A percentile compares a stretch with the other conserved stretches of the same genome.
Evolutionary conservation across 2,329 filamentous ascomycete genomes (phyloP).

Genomic region (Apiospora rasikravindrae): DNA sequence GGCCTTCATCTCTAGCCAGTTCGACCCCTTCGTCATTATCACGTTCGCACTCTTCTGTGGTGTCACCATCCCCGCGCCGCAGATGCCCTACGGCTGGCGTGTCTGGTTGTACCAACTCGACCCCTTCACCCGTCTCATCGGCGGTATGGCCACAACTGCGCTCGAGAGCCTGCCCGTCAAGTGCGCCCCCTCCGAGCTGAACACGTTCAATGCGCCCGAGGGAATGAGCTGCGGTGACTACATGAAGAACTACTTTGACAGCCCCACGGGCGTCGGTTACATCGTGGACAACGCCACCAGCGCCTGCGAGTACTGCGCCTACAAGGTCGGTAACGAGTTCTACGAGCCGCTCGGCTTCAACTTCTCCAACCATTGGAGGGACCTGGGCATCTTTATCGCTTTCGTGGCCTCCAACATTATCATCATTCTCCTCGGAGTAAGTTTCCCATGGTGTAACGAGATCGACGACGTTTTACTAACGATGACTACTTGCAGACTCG

Average conservation of each 20-base stretch:
- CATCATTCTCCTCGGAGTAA: constrained; percentile 59
- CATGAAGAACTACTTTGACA: constrained; percentile 71
- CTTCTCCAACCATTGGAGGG: constrained; percentile 77
- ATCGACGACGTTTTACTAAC: constrained; percentile 26
- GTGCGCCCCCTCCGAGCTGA: constrained; percentile 68
- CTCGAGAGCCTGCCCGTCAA: constrained; percentile 68
- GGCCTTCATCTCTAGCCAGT: constrained; percentile 77
- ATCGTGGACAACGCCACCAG: constrained; percentile 68
- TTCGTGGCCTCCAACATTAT: constrained; percentile 81
- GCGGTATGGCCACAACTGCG: constrained; percentile 80
- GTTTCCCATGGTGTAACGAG: constrained; percentile 32
- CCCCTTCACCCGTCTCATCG: constrained; percentile 81
- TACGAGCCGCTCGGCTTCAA: constrained; percentile 70
- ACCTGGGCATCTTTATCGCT: constrained; percentile 77
- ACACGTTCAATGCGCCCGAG: constrained; percentile 68
- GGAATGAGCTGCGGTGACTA: constrained; percentile 76
- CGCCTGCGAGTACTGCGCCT: constrained; percentile 82
- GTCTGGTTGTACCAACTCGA: constrained; percentile 83
- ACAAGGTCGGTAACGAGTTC: constrained; percentile 80
- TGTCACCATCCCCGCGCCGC: constrained; percentile 78
- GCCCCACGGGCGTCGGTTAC: constrained; percentile 72
- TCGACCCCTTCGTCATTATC: constrained; percentile 84
- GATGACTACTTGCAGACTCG: constrained; percentile 44
- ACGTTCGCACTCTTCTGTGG: constrained; percentile 87
- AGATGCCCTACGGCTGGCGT: constrained; percentile 81